Evolutionary conservation across 2,329 filamentous ascomycete genomes (phyloP).

Genomic region (Xylaria hypoxylon): DNA sequence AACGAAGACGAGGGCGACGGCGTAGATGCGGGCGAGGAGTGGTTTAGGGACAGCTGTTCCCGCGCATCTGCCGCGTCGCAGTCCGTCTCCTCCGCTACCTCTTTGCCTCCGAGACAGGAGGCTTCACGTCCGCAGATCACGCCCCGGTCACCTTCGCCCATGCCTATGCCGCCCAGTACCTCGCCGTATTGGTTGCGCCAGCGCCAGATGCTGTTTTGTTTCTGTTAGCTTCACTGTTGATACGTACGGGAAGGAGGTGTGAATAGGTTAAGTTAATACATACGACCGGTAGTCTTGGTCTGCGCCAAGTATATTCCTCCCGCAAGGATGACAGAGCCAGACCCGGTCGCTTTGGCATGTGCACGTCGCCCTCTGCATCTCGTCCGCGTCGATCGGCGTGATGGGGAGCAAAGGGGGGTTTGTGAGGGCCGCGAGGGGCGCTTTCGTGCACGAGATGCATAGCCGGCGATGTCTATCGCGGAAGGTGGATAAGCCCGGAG

Average conservation of each 20-base stretch:
- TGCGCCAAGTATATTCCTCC: conserved; percentile 72
- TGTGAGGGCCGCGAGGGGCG: conserved; percentile 71
- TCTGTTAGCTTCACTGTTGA: conserved; percentile 15
- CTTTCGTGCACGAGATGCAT: conserved; percentile 79
- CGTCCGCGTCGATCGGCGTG: conserved; percentile 62
- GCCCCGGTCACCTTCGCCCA: conserved; percentile 88
- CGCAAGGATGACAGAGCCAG: conserved; percentile 89
- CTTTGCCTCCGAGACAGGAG: conserved; percentile 79
- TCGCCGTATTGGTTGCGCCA: conserved; percentile 90
- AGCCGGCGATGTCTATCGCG: conserved; percentile 83
- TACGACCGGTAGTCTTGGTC: conserved; percentile 71
- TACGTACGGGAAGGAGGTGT: too few relatives aligned
- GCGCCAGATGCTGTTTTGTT: conserved; percentile 75
- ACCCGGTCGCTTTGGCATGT: conserved; percentile 68
- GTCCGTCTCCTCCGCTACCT: conserved; percentile 86
- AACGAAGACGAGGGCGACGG: conserved; percentile 36
- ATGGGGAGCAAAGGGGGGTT: conserved; percentile 58
- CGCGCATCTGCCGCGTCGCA: conserved; percentile 82
- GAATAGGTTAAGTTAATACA: conserved; percentile 37
- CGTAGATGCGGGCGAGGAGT: conserved; percentile 39
- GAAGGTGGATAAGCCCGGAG: conserved; percentile 74
- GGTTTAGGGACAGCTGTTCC: conserved; percentile 51
- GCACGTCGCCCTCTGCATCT: conserved; percentile 68
- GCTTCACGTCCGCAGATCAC: conserved; percentile 86
- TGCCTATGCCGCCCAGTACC: conserved; percentile 83